Percentiles rank a stretch among this genome's conserved stretches.
These are phyloP conservation scores for Pleurotus djamor DNA, from an alignment of 768 basidiomycete genomes.

Conservation along the genomic window DNA sequence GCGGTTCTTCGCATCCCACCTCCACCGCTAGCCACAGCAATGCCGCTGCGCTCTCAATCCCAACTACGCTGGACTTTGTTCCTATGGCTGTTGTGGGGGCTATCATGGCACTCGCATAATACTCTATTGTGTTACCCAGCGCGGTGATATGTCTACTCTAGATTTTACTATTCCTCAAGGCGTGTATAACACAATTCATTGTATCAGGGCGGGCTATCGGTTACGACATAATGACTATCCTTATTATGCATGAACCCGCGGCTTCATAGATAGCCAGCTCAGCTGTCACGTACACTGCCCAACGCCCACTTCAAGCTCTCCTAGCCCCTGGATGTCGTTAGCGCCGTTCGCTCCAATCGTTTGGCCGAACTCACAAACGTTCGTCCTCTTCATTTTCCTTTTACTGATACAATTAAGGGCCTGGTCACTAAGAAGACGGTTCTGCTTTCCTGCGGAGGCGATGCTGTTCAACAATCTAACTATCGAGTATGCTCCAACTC, in stretches of 20 bases:
- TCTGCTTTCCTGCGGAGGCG: too few species aligned
- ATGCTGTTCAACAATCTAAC: too few species aligned
- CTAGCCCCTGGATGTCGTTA: too few species aligned
- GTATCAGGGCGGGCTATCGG: not conserved
- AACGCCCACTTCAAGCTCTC: too few species aligned
- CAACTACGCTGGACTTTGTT: conserved; percentile 1
- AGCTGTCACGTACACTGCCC: too few species aligned
- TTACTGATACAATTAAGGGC: too few species aligned
- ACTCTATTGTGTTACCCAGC: not conserved
- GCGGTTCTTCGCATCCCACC: not conserved
- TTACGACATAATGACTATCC: not conserved
- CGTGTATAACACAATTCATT: not conserved
- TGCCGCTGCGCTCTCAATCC: not conserved
- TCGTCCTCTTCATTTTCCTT: not conserved
- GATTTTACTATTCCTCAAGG: too few species aligned
- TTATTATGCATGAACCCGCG: too few species aligned
- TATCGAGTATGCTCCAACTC: too few species aligned
- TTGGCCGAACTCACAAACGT: not conserved
- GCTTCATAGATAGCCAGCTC: too few species aligned
- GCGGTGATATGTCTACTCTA: not conserved
- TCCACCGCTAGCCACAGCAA: conserved; percentile 4
- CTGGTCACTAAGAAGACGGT: too few species aligned
- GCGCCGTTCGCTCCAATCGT: not conserved
- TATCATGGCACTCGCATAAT: conserved; percentile 2
- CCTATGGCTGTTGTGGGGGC: conserved; percentile 5